Evolutionary conservation across 768 basidiomycete genomes (phyloP), one percentile per base, ranked within the genome.

Genomic region (Macrolepiota albuminosa): DNA sequence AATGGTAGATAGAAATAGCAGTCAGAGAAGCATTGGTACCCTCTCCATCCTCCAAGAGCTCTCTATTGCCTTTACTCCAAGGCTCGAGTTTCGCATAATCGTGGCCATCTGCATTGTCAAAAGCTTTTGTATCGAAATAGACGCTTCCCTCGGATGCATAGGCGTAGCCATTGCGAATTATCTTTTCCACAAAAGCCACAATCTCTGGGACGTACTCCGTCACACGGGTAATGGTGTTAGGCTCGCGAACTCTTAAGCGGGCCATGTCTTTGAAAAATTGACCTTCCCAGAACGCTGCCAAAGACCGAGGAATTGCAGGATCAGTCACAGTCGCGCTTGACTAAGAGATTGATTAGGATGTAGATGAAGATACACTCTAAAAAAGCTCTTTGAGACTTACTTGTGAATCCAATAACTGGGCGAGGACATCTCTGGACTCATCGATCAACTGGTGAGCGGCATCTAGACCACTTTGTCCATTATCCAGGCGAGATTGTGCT

Each of bases 201-300:
- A 98, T 92, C 74, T 98, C 95, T 4, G 95, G 93, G 8, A 99
- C 88, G 72, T 94, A 99, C 73, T 98, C 97, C 1, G 95, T 95
- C 6, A 98, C 97, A 45, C 96, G 87, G 1, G 97, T 98, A 56
- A 98, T 73, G 4, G 86, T 92, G 70, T 96, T 93, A 18, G 97
- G 95, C 24, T 88, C 85, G 59, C 88, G 86, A 43, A 98, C 90
- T 62, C 83, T 84, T 18, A 99, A 82, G n/a, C 88, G 84, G 16
- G 78, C 75, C 97, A 99, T 99, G 68, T 98, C 95, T 34, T 85
- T 77, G 77, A 96, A 94, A 77, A 95, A 99, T 57, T 86, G 82
- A 36, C 75, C 76, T 73, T 98, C 97, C 95, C 95, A 98, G 70
- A 87, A 85, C 8, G 89, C 82, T 1, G 96, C 87, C 10, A 95